These are phyloP conservation scores for Lasiodiplodia sp. DNA, from an alignment of 2,329 filamentous ascomycete species.

Conservation along the genomic window DNA sequence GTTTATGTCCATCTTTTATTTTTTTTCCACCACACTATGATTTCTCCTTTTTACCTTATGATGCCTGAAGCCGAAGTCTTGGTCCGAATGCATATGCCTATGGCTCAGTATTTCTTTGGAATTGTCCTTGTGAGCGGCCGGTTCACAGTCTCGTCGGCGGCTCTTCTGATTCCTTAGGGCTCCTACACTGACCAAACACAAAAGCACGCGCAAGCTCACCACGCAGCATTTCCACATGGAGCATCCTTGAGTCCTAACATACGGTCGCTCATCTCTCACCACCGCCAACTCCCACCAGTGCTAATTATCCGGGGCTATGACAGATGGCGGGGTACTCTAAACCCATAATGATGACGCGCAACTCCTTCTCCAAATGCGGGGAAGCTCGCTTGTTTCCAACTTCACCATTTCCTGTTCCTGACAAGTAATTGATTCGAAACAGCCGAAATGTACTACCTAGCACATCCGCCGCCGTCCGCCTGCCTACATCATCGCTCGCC, in stretches of 20 bases:
- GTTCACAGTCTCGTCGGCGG: too few relatives aligned
- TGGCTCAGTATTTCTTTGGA: too few relatives aligned
- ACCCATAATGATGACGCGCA: conserved; percentile 1
- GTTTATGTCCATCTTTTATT: not conserved
- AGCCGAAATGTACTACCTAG: not conserved
- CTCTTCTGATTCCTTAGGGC: too few relatives aligned
- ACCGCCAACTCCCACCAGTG: not conserved
- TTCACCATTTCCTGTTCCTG: conserved; percentile 12
- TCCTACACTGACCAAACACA: too few relatives aligned
- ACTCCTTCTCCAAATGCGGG: conserved; percentile 2
- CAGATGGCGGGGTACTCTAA: not conserved
- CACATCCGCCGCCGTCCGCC: not conserved
- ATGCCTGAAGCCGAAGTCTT: too few relatives aligned
- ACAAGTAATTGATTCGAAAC: conserved; percentile 11
- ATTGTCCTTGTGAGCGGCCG: too few relatives aligned
- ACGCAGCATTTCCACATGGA: too few relatives aligned
- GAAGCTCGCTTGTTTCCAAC: not conserved
- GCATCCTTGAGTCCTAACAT: not conserved
- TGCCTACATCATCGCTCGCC: not conserved
- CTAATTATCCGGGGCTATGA: conserved; percentile 7
- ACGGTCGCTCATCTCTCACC: not conserved
- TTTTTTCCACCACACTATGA: not conserved
- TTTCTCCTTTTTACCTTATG: too few relatives aligned
- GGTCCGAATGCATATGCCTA: too few relatives aligned
- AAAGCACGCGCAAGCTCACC: too few relatives aligned